These are phyloP conservation scores for Glycine soja DNA, from an alignment of 306 rosid genomes.

Conservation along the genomic window DNA sequence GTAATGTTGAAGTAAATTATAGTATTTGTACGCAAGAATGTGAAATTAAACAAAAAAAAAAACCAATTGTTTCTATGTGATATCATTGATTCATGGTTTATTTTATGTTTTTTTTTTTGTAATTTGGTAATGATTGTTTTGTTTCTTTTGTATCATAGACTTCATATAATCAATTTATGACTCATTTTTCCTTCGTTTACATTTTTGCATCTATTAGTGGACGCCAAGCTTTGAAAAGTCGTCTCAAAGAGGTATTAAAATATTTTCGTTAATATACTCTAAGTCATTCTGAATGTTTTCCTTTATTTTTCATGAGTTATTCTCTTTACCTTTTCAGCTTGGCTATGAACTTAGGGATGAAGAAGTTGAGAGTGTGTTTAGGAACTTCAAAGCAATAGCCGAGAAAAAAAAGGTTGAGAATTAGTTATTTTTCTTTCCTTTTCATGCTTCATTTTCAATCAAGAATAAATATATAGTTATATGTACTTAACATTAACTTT, in stretches of 20 bases:
- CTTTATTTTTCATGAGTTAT: neutral
- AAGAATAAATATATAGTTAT: too few relatives aligned
- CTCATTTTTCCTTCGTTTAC: neutral
- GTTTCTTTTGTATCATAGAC: too few relatives aligned
- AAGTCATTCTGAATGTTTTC: neutral
- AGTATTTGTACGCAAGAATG: too few relatives aligned
- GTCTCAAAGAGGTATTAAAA: slow-evolving; percentile 71
- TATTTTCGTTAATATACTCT: neutral
- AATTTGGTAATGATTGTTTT: neutral
- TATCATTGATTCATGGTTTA: neutral
- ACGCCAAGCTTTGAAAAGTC: slow-evolving; percentile 84
- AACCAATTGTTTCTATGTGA: neutral
- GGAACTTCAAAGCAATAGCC: slow-evolving; percentile 80
- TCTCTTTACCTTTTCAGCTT: slow-evolving; percentile 57
- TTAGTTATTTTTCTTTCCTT: slow-evolving; percentile 1
- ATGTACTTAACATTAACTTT: too few relatives aligned
- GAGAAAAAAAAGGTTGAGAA: slow-evolving; percentile 76
- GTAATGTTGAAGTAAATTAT: too few relatives aligned
- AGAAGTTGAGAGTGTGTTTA: slow-evolving; percentile 64
- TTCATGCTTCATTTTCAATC: too few relatives aligned
- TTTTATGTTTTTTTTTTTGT: neutral
- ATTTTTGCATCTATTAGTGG: slow-evolving; percentile 58
- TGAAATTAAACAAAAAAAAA: too few relatives aligned
- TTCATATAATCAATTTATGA: neutral
- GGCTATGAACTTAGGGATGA: slow-evolving; percentile 72